Evolutionary conservation across 805 yeast genomes (phyloP), one percentile per base, ranked within the genome.

Genomic region (Candida sithepensis): DNA sequence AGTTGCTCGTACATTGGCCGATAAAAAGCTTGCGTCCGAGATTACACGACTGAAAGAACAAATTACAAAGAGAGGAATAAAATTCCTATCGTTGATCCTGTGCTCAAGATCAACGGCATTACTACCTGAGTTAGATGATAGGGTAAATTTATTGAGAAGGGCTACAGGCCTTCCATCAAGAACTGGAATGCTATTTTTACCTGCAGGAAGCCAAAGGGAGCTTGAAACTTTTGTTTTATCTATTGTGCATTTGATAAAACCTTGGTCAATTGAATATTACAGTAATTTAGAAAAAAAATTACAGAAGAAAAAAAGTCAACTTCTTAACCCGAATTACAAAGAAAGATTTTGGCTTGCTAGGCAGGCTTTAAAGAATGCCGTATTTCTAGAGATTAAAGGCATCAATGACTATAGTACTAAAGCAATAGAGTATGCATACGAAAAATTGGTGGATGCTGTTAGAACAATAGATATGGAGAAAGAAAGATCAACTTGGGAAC

Each of bases 391-490:
- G 55, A 63, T 77, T 50, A 69, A 72, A 48, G 73, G 53, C 70
- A 71, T 53, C 48, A 67, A 50, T 19, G 83, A 77, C n/a, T 60
- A 67, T 16, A 72, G 84, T 1, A 61, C 75, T n/a, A 78, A 74
- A 49, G 59, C 71, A 13, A 71, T 73, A 56, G 85, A 82, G 49
- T 65, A 72, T 16, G 72, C 82, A 0, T 82, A 82, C 55, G 83
- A 79, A 46, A 66, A 74, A 33, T 51, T 81, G 30, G 58, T 78
- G 1, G 71, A 70, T 39, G 54, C 72, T 14, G 63, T 75, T 23
- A 70, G 65, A 37, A 46, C 59, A 6, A 38, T 53, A 1, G 47
- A 52, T 24, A 52, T 64, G 1, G 49, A 59, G 0, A 37, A 56
- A 0, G 58, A 62, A 23, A 47, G 52, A 4, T 50, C 56, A 10